Conservation (phyloP, 2,329 filamentous ascomycete genomes). For the Fusarium clavum region DNA sequence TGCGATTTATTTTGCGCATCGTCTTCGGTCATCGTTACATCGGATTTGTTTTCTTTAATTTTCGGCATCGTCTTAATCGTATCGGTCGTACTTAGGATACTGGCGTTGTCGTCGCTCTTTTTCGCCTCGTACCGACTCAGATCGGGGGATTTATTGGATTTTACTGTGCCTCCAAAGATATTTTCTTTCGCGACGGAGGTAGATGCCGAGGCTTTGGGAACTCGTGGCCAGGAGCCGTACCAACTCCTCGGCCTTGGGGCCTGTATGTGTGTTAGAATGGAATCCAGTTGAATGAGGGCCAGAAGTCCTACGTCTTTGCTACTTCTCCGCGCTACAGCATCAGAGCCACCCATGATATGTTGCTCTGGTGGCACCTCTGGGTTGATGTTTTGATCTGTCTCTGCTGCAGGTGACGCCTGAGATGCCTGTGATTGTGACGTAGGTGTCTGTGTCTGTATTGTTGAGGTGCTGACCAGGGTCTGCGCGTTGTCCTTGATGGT, state of each 20-base stretch:
- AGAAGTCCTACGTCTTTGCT: constrained; percentile 30
- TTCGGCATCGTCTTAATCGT: constrained; percentile 42
- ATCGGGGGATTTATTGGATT: constrained; percentile 59
- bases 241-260: constrained; percentile 67
- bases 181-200: constrained; percentile 71
- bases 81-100: constrained; percentile 46
- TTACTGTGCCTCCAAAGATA: constrained; percentile 67
- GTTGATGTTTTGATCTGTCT: constrained; percentile 28
- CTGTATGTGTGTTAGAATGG: constrained; percentile 49
- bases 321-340: constrained; percentile 15
- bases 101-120: constrained; percentile 51
- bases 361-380: constrained; percentile 31
- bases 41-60: constrained; percentile 43
- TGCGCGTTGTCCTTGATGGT: constrained; percentile 27
- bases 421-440: constrained; percentile 47
- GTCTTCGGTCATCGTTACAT: constrained; percentile 32
- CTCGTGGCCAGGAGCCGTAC: constrained; percentile 71
- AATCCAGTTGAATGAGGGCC: neutral
- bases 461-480: constrained; percentile 30
- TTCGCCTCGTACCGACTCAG: constrained; percentile 64
- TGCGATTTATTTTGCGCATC: constrained; percentile 22
- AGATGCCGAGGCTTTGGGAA: constrained; percentile 67
- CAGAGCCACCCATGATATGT: constrained; percentile 26
- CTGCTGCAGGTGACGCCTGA: constrained; percentile 37
- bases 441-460: constrained; percentile 31